Conservation (phyloP, 768 basidiomycete species). For the Pisolithus albus region DNA sequence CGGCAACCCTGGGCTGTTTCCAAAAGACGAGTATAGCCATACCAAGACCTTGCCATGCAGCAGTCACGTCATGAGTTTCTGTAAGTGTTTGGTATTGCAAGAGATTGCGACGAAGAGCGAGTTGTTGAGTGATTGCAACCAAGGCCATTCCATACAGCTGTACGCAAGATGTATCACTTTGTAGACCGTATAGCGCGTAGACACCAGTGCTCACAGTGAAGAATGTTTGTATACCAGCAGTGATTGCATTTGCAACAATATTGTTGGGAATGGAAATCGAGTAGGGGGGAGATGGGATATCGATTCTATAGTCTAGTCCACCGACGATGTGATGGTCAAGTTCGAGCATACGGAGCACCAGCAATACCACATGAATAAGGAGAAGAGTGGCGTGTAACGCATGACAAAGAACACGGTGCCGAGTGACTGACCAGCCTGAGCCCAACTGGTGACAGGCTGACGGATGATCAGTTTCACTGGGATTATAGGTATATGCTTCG, state of each 20-base stretch:
- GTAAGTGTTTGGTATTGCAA: conserved; percentile 10
- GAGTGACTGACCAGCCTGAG: too few relatives aligned
- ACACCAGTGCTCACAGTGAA: neutral
- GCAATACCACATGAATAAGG: conserved; percentile 2
- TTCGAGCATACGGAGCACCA: neutral
- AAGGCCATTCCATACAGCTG: conserved; percentile 9
- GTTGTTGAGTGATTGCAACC: conserved; percentile 9
- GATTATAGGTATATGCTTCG: too few relatives aligned
- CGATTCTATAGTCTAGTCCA: neutral
- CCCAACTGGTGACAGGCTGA: too few relatives aligned
- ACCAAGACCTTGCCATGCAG: conserved; percentile 16
- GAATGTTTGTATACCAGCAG: neutral
- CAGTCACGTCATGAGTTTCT: conserved; percentile 8
- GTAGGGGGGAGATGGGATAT: too few relatives aligned
- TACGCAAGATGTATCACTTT: neutral
- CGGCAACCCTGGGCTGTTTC: neutral
- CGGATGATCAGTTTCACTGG: too few relatives aligned
- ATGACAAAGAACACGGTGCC: neutral
- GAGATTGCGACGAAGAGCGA: conserved; percentile 6
- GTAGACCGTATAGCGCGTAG: too few relatives aligned
- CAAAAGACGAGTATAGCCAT: conserved; percentile 4
- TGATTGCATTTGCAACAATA: neutral
- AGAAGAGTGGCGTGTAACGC: conserved; percentile 4
- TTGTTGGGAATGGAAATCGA: neutral
- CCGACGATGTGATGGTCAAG: neutral